phyloP scores from a whole-genome alignment of 192 early-diverging fungal genomes.

The Podila minutissima region DNA sequence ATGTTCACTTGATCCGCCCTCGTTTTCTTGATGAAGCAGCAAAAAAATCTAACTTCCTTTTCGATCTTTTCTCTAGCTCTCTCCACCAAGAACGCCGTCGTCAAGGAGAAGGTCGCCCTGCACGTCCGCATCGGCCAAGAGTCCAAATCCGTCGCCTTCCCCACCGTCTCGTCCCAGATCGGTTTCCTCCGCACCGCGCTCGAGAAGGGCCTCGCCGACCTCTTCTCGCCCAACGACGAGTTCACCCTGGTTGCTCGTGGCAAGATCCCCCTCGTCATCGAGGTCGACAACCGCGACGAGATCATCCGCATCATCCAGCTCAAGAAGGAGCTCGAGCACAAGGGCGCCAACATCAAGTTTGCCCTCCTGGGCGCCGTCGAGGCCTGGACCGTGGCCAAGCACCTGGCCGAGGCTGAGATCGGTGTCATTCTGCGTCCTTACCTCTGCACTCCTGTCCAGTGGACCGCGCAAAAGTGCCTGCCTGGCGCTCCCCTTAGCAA shows the following conservation, averaged over 20 bases:
- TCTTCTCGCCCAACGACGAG: slow-evolving; percentile 29
- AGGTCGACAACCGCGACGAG: slow-evolving; percentile 67
- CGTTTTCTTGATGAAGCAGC: background rate
- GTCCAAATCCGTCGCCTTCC: slow-evolving; percentile 48
- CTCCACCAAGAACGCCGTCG: slow-evolving; percentile 37
- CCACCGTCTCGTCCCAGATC: slow-evolving; percentile 65
- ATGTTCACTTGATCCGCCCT: background rate
- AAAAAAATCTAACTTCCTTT: too few species aligned
- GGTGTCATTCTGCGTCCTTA: slow-evolving; percentile 73
- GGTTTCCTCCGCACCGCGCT: slow-evolving; percentile 55
- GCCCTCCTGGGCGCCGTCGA: slow-evolving; percentile 74
- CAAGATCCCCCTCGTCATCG: slow-evolving; percentile 59
- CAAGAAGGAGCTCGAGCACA: slow-evolving; percentile 56
- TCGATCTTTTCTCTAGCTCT: slow-evolving; percentile 13
- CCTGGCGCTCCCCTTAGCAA: slow-evolving; percentile 62
- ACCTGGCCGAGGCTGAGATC: slow-evolving; percentile 63
- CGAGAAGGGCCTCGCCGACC: slow-evolving; percentile 35
- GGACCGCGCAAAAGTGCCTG: slow-evolving; percentile 68
- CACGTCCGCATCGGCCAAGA: slow-evolving; percentile 67
- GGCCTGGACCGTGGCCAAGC: slow-evolving; percentile 67
- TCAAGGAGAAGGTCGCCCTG: slow-evolving; percentile 64
- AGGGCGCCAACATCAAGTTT: slow-evolving; percentile 53
- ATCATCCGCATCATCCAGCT: slow-evolving; percentile 73
- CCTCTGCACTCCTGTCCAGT: slow-evolving; percentile 70
- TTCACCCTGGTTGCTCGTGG: slow-evolving; percentile 56